Evolutionary conservation across 805 yeast genomes (phyloP).

Genomic region (Saccharomycopsis sp.): DNA sequence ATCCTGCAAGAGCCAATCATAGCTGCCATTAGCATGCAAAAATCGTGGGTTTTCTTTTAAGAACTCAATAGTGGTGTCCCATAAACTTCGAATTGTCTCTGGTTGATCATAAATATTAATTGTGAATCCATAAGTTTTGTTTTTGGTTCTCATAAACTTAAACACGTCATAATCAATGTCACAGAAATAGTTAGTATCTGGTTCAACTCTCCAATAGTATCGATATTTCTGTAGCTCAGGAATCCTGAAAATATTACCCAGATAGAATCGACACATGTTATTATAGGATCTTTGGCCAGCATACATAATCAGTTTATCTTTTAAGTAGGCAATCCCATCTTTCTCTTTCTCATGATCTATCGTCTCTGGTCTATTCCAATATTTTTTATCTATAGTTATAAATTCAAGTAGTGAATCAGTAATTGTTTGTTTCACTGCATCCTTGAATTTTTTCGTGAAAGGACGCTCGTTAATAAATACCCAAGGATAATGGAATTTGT

Average conservation of each 20-base stretch:
- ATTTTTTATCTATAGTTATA: conserved; percentile 35
- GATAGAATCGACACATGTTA: conserved; percentile 77
- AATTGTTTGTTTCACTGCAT: conserved; percentile 31
- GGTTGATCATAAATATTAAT: conserved; percentile 64
- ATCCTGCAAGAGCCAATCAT: conserved; percentile 53
- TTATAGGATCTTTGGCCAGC: conserved; percentile 51
- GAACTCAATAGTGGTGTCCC: conserved; percentile 63
- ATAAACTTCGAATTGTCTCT: conserved; percentile 50
- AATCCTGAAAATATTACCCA: conserved; percentile 53
- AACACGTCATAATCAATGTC: conserved; percentile 71
- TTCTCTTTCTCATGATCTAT: conserved; percentile 42
- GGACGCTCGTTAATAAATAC: conserved; percentile 68
- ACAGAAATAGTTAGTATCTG: conserved; percentile 58
- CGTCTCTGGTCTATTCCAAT: conserved; percentile 24
- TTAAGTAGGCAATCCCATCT: conserved; percentile 35
- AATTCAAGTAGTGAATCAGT: conserved; percentile 34
- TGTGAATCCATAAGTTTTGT: conserved; percentile 68
- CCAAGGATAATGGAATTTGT: conserved; percentile 71
- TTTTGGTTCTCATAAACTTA: conserved; percentile 58
- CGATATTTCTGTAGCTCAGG: conserved; percentile 53
- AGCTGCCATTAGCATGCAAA: conserved; percentile 50
- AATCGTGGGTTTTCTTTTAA: conserved; percentile 50
- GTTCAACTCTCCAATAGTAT: conserved; percentile 81
- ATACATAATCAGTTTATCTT: conserved; percentile 45
- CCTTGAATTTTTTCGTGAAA: conserved; percentile 51